Evolutionary conservation across 2,329 filamentous ascomycete species (phyloP), one percentile per base, ranked within the genome.

Genomic region (Colletotrichum cordylinicola): DNA sequence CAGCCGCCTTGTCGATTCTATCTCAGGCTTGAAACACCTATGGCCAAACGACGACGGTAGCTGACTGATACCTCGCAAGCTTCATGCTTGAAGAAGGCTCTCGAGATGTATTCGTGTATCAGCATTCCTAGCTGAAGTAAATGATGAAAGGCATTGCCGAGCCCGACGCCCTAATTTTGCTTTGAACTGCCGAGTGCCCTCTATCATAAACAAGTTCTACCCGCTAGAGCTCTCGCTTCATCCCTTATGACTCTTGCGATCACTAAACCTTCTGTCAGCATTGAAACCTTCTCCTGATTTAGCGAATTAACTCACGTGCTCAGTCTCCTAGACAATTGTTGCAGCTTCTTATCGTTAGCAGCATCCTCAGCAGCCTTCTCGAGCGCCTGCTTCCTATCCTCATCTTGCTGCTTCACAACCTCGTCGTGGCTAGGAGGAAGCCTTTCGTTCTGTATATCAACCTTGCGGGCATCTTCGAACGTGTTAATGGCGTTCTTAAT

Each of bases 401-500:
- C 94, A 82, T 96, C 94, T 77, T 93, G 95, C 84, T 94, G 95
- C 85, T 93, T 93, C 78, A 93, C 91, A 24, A 98, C 96, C 85
- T 99, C 97, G 65, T 98, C 96, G 77, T 97, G 94, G 78, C 92
- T 97, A 1, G 97, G 97, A 66, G 97, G 97, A 78, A 99, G 89
- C 78, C 95, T 92, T 87, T 99, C 97, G 84, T 99, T 99, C 87
- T 98, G 96, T 78, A 98, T 82, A 87, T 99, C 97, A 65, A 99
- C 96, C 89, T 98, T 98, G 78, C 96, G 91, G 18, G 97, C 97
- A 84, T 99, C 97, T 84, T 99, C 97, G 80, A 99, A 99, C 80
- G 92, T 98, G 86, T 92, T 96, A 81, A 99, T 99, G 39, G 97
- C 97, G 82, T 98, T 96, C 90, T 98, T 99, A 88, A 98, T 98